Base-by-base conservation (phyloP, 176 grass and related monocot species). In the Triticum timopheevii region DNA sequence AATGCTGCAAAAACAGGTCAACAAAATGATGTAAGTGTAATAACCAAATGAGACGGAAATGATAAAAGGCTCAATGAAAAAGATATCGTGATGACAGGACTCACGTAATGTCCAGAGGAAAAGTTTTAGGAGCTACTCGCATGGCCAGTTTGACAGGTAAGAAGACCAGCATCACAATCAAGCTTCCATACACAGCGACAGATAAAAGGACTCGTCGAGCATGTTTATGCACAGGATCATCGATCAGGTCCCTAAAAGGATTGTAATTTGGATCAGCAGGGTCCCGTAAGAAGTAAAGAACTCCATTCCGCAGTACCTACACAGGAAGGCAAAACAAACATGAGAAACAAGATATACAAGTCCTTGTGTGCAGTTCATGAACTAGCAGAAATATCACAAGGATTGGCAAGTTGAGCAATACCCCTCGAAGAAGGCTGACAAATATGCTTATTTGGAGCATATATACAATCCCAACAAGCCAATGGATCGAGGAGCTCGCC, bases 391-490 rank as follows among this genome's bases (percentile, higher is more conserved):
- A 8, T 74, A 83, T 42, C 22, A 40, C 77, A 68, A 83, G 39
- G 65, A 56, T 10, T 72, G 74, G 12, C 16, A 34, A 22, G 31
- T 49, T 77, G 77, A 70, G 81, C 28, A 80, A 84, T 99, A 98
- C 97, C 92, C 97, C 97, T 90, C 97, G 90, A 90, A 99, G 97
- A 88, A 99, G 97, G 70, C 90, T 99, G 24, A 99, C 97, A 80
- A 99, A 99, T 86, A 99, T 99, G 85, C 93, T 96, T 84, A 99
- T 99, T 79, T 96, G 94, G 31, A 99, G 97, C 97, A 99, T 99
- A 88, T 99, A 99, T 76, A 99, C 79, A 80, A 99, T 99, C 27
- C 97, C 97, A 88, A 99, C 92, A 84, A 97, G 88, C 97, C 97
- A 99, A 86, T 99, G 97, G 64, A 99, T 93, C 28, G 90, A 94